Evolutionary conservation across 495 filamentous ascomycete genomes (phyloP).

Genomic region (Penicillium cinerascens): DNA sequence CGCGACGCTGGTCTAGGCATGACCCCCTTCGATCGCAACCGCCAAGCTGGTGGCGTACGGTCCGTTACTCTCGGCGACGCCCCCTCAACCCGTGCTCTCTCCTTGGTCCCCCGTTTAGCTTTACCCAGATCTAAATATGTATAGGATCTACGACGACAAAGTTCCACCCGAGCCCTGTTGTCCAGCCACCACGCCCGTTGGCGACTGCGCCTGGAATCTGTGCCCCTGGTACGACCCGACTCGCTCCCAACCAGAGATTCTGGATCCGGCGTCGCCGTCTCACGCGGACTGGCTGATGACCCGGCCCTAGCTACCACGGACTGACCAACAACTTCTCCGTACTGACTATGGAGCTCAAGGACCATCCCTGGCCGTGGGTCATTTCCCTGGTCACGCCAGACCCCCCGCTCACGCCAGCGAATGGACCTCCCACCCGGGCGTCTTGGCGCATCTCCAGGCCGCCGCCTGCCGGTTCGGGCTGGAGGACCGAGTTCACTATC

Average conservation of each 20-base stretch:
- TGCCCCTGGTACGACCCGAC: conserved; percentile 3
- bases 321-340: not conserved
- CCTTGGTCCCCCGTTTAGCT: not conserved
- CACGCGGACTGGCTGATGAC: not conserved
- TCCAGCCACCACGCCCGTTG: conserved; percentile 5
- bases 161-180: not conserved
- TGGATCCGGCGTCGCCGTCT: not conserved
- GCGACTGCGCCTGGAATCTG: not conserved
- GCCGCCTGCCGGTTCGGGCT: not conserved
- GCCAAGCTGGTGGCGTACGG: not conserved
- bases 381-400: not conserved
- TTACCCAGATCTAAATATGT: conserved; percentile 2
- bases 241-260: not conserved
- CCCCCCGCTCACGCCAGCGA: not conserved
- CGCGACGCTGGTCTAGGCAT: not conserved
- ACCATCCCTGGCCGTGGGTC: not conserved
- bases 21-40: not conserved
- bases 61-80: not conserved
- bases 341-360: not conserved
- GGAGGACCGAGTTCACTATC: not conserved
- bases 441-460: not conserved
- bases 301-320: not conserved
- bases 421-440: not conserved
- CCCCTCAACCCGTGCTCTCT: not conserved
- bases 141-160: conserved; percentile 6